phyloP scores from a whole-genome alignment of 257 asterid species.

The Voacanga thouarsii region DNA sequence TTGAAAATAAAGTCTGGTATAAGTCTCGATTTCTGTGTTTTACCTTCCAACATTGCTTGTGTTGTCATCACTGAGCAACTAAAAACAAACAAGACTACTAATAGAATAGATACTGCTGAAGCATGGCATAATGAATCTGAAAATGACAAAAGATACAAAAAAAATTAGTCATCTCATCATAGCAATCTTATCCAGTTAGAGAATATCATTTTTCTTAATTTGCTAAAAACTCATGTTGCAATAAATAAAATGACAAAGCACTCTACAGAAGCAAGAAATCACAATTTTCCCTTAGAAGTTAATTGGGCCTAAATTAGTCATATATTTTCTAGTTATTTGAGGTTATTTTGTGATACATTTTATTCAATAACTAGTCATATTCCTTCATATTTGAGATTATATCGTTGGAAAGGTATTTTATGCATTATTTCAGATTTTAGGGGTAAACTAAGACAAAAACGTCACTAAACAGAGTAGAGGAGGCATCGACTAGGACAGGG shows the following conservation, averaged over 20 bases:
- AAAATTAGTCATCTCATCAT: conserved; percentile 23
- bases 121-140: conserved; percentile 93
- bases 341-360: too few species aligned
- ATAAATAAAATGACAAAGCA: not conserved
- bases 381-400: too few species aligned
- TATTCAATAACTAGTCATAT: too few species aligned
- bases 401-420: too few species aligned
- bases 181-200: conserved; percentile 1
- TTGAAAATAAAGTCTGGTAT: conserved; percentile 76
- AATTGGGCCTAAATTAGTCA: too few species aligned
- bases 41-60: conserved; percentile 67
- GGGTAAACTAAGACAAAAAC: too few species aligned
- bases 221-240: not conserved
- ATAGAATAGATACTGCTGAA: conserved; percentile 78
- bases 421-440: too few species aligned
- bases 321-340: too few species aligned
- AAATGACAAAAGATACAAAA: conserved; percentile 26
- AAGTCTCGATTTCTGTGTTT: conserved; percentile 55
- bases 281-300: conserved; percentile 7
- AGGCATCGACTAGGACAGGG: too few species aligned
- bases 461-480: too few species aligned
- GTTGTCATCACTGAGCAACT: conserved; percentile 81
- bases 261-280: not conserved
- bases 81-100: conserved; percentile 78
- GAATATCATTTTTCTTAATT: not conserved